These are phyloP conservation scores for Rubia occidens DNA, from an alignment of 305 asterid species.

Conservation along the genomic window DNA sequence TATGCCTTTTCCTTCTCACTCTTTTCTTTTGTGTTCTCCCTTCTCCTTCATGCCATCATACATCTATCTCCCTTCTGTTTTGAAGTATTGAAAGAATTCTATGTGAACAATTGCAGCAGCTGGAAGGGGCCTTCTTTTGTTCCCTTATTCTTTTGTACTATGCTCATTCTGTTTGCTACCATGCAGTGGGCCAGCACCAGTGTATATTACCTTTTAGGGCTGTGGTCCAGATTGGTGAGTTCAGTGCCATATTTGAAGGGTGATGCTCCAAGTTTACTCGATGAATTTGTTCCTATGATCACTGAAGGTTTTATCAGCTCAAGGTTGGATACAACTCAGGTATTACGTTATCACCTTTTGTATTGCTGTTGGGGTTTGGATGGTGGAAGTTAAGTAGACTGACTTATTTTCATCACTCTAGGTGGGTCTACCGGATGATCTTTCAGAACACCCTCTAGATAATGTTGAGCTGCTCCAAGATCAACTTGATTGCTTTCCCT, in stretches of 20 bases:
- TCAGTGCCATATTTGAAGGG: slow-evolving; percentile 95
- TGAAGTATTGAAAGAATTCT: background rate
- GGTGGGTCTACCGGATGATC: slow-evolving; percentile 70
- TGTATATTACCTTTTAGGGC: slow-evolving; percentile 90
- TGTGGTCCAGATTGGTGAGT: slow-evolving; percentile 97
- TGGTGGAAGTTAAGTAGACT: slow-evolving; percentile 8
- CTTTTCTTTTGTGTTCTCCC: background rate
- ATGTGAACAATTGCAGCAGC: background rate
- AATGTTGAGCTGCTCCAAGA: slow-evolving; percentile 98
- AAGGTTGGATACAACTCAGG: slow-evolving; percentile 96
- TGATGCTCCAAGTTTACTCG: slow-evolving; percentile 94
- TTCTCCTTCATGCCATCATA: background rate
- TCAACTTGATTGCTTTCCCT: slow-evolving; percentile 91
- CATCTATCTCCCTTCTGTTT: background rate
- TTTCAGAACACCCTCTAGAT: slow-evolving; percentile 90
- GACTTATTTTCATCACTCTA: slow-evolving; percentile 28
- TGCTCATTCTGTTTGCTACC: slow-evolving; percentile 17
- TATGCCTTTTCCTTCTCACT: background rate
- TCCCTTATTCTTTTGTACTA: background rate
- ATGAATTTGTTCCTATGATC: slow-evolving; percentile 91
- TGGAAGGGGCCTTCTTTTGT: background rate
- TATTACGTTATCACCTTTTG: slow-evolving; percentile 16
- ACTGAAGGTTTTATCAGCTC: slow-evolving; percentile 90
- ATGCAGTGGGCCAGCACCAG: slow-evolving; percentile 99
- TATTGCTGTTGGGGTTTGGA: background rate